These are phyloP conservation scores for Fraxinus albicans DNA, from an alignment of 305 asterid genomes.

Conservation along the genomic window DNA sequence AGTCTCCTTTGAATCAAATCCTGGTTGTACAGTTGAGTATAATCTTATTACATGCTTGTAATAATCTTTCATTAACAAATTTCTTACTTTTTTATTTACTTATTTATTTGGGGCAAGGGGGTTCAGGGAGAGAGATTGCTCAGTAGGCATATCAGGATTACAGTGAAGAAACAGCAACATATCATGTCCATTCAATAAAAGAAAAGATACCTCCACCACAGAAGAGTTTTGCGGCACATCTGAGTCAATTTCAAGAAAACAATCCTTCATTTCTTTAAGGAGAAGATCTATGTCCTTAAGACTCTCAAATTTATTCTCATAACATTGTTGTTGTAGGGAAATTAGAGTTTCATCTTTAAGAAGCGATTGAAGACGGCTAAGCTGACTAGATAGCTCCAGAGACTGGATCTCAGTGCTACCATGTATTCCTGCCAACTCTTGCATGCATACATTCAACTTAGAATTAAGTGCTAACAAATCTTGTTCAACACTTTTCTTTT, in stretches of 20 bases:
- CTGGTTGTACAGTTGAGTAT: neutral
- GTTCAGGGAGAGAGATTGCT: conserved; percentile 5
- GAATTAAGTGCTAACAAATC: conserved; percentile 55
- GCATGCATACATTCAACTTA: conserved; percentile 63
- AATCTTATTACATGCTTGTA: neutral
- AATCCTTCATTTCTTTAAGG: conserved; percentile 56
- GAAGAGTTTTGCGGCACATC: conserved; percentile 43
- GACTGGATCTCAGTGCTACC: conserved; percentile 50
- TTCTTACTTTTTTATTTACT: neutral
- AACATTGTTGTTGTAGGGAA: conserved; percentile 48
- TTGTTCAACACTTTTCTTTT: conserved; percentile 53
- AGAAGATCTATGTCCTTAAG: conserved; percentile 54
- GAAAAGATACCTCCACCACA: conserved; percentile 54
- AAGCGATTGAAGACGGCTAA: conserved; percentile 53
- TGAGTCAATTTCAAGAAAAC: conserved; percentile 51
- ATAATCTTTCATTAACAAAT: neutral
- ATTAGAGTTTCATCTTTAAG: conserved; percentile 62
- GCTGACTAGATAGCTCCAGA: conserved; percentile 57
- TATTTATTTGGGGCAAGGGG: neutral
- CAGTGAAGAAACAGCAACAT: conserved; percentile 16
- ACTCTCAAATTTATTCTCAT: conserved; percentile 57
- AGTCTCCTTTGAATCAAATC: neutral
- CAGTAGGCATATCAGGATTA: conserved; percentile 14
- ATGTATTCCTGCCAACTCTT: conserved; percentile 68
- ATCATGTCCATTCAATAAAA: conserved; percentile 12